Percentiles rank a stretch among this genome's conserved stretches.
Conservation (phyloP, 2,329 filamentous ascomycete species). For the Sphaerulina vaccinii region DNA sequence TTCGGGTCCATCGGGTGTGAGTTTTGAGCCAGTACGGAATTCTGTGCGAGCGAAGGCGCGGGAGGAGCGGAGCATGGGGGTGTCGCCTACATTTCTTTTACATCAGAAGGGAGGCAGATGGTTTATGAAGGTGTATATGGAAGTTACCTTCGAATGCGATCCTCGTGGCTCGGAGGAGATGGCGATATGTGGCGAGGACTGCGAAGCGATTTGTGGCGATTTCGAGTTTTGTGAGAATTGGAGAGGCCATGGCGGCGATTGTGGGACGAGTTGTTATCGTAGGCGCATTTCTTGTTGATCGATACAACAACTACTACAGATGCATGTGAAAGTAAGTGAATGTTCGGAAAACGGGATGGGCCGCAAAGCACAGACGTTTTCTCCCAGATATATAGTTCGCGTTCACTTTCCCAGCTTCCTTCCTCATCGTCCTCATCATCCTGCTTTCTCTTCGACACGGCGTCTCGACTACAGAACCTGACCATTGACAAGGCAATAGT, state of each 20-base stretch:
- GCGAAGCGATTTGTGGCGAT: conserved; percentile 46
- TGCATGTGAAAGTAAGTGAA: conserved; percentile 15
- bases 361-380: neutral
- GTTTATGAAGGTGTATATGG: neutral
- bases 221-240: conserved; percentile 23
- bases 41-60: conserved; percentile 67
- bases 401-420: neutral
- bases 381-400: too few species aligned
- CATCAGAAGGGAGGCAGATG: neutral
- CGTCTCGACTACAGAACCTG: too few species aligned
- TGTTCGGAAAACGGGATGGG: too few species aligned
- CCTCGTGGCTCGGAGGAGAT: conserved; percentile 74
- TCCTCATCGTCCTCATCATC: neutral
- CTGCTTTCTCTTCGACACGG: neutral
- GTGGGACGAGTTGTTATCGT: neutral
- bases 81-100: conserved; percentile 69
- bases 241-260: conserved; percentile 10
- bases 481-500: too few species aligned
- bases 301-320: neutral
- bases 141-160: conserved; percentile 75
- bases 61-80: conserved; percentile 66
- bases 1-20: conserved; percentile 59
- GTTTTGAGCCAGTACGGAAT: conserved; percentile 67
- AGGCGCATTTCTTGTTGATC: conserved; percentile 11
- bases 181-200: conserved; percentile 75